A percentile compares a stretch with the other conserved stretches of the same genome.
Evolutionary conservation across 495 filamentous ascomycete species (phyloP).

Genomic region (Neurospora tetrasperma): DNA sequence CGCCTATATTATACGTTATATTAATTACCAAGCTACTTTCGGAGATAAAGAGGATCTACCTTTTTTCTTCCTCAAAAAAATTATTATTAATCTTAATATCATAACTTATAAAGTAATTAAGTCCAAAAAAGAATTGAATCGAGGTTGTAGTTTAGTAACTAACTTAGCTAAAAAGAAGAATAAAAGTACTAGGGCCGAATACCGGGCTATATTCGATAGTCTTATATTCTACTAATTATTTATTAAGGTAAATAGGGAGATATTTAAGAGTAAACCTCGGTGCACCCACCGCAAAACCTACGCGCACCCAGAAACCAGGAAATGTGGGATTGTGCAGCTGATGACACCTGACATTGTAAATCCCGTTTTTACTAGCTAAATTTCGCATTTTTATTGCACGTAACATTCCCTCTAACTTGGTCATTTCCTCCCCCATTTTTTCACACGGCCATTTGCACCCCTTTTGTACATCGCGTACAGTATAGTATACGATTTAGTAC

Average conservation of each 20-base stretch:
- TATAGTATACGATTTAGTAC: too few species aligned
- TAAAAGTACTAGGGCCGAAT: neutral
- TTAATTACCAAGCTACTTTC: neutral
- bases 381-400: too few species aligned
- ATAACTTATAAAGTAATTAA: neutral
- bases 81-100: neutral
- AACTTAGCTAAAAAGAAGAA: neutral
- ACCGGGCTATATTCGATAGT: neutral
- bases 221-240: neutral
- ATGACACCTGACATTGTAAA: too few species aligned
- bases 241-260: neutral
- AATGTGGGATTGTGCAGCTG: too few species aligned
- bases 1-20: neutral
- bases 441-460: too few species aligned
- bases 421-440: too few species aligned
- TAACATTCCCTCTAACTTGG: too few species aligned
- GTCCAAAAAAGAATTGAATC: neutral
- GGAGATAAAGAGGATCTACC: neutral
- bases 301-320: too few species aligned
- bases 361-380: too few species aligned
- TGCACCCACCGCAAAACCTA: too few species aligned
- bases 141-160: accelerated
- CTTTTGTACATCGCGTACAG: too few species aligned
- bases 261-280: too few species aligned
- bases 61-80: neutral